Base-by-base conservation (phyloP, 768 basidiomycete species). In the Tricholoma bakamatsutake region DNA sequence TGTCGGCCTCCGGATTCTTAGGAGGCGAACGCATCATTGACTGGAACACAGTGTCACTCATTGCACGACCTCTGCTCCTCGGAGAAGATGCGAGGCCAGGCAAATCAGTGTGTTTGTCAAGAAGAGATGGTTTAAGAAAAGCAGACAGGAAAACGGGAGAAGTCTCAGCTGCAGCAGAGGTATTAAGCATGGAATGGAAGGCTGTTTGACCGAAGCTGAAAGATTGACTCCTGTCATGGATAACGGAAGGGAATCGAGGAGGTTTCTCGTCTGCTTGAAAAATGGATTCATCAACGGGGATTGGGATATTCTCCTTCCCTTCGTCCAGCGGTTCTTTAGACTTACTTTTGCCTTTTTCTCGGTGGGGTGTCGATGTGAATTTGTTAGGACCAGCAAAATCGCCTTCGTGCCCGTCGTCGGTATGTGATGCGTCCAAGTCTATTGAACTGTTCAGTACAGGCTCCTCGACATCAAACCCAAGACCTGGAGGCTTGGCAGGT, bases 11-110 rank as follows among this genome's bases (percentile, higher is more conserved):
- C 0, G 84, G 83, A 21, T 62, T 65, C 35, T 60, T 59, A 0
- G 72, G 60, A 1, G 74, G 56, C 4, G 74, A 71, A 35, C 76
- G 77, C 24, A 80, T 67, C 75, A 84, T 77, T 9, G 77, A 74
- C 58, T 83, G 81, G 68, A 85, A 83, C 7, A 83, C 76, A 3
- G 83, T 82, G 57, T 88, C 86, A 65, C 83, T 86, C 37, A 83
- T 64, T 1, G 84, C 80, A 21, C 85, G 79, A 56, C 71, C 72
- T 39, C 83, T 77, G 55, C 67, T 71, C 50, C 75, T 77, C 12
- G 68, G 62, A 1, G 71, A 69, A 13, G 68, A 67, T 17, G 64
- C 57, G 13, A 60, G 62, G 6, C 67, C 47, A 12, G 66, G 58
- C 7, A 66, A 63, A 21, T 66, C 52, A 34, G 57, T 54, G 31